Conservation (phyloP, 345 rosid genomes). For the Arabidopsis arenosa region DNA sequence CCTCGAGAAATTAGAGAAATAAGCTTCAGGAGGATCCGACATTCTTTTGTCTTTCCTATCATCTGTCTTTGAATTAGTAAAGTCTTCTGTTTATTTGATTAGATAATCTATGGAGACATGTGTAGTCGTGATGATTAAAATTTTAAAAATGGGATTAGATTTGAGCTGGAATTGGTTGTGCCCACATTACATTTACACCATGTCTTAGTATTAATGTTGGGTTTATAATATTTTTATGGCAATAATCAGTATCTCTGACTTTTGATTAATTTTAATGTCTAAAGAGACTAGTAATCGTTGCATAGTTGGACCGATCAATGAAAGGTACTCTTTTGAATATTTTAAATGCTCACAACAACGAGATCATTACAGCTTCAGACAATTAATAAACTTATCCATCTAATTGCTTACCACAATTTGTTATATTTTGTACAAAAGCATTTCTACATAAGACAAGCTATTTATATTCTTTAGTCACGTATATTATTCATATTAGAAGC, state of each 20-base stretch:
- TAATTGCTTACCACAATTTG: background rate
- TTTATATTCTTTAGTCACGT: background rate
- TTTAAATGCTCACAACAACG: background rate
- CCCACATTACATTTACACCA: background rate
- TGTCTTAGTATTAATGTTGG: conserved; percentile 25
- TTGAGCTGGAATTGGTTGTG: conserved; percentile 43
- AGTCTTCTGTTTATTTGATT: conserved; percentile 25
- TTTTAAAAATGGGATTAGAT: background rate
- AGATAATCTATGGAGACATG: conserved; percentile 28
- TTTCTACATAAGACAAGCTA: background rate
- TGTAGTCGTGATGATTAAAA: conserved; percentile 31
- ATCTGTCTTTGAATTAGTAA: conserved; percentile 35
- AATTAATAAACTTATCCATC: background rate
- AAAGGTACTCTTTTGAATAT: background rate
- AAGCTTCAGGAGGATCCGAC: conserved; percentile 39
- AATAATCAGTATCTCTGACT: conserved; percentile 28
- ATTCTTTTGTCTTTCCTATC: conserved; percentile 31
- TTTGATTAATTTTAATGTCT: conserved; percentile 1
- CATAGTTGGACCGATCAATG: conserved; percentile 26
- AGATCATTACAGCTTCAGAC: background rate
- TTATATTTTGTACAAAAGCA: background rate
- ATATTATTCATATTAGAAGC: background rate
- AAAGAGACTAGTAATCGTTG: conserved; percentile 16
- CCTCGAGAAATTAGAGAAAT: conserved; percentile 8
- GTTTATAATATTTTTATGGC: conserved; percentile 9